Percentiles rank a stretch among this genome's conserved stretches.
These are phyloP conservation scores for Amylocarpus encephaloides DNA, from an alignment of 2,329 filamentous ascomycete genomes.

Conservation along the genomic window DNA sequence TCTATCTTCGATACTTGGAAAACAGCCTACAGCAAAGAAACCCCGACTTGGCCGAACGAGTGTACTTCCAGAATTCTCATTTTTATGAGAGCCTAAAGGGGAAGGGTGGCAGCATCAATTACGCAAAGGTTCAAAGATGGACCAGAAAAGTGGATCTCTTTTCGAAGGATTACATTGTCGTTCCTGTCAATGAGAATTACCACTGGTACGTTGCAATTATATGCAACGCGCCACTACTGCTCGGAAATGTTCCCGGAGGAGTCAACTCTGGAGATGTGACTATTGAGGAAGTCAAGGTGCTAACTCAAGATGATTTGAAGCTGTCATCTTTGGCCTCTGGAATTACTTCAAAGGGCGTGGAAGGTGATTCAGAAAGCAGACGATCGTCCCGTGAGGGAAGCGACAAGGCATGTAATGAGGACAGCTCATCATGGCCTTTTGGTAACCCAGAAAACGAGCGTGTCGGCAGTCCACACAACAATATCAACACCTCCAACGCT, in stretches of 20 bases:
- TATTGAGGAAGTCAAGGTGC: neutral
- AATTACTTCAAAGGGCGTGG: no score
- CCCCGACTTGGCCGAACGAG: slow-evolving; percentile 51
- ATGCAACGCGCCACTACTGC: slow-evolving; percentile 70
- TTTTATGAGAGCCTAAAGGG: slow-evolving; percentile 63
- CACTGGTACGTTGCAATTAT: slow-evolving; percentile 98
- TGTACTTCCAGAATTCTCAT: slow-evolving; percentile 90
- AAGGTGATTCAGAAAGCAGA: no score
- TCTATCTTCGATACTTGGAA: slow-evolving; percentile 75
- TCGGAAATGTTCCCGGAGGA: slow-evolving; percentile 26
- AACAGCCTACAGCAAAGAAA: slow-evolving; percentile 48
- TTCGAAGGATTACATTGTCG: slow-evolving; percentile 78
- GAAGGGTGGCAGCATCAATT: slow-evolving; percentile 60
- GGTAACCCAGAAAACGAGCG: no score
- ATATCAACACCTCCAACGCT: no score
- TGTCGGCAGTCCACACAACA: no score
- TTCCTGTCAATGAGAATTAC: slow-evolving; percentile 79
- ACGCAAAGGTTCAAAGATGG: slow-evolving; percentile 80
- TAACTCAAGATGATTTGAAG: no score
- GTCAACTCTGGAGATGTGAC: neutral
- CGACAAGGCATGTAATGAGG: no score
- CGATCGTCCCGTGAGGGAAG: no score
- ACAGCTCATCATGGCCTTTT: no score
- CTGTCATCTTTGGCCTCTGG: no score
- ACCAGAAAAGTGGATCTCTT: slow-evolving; percentile 81